Base-by-base conservation (phyloP, 129 eudicot genomes). In the Helianthus annuus region DNA sequence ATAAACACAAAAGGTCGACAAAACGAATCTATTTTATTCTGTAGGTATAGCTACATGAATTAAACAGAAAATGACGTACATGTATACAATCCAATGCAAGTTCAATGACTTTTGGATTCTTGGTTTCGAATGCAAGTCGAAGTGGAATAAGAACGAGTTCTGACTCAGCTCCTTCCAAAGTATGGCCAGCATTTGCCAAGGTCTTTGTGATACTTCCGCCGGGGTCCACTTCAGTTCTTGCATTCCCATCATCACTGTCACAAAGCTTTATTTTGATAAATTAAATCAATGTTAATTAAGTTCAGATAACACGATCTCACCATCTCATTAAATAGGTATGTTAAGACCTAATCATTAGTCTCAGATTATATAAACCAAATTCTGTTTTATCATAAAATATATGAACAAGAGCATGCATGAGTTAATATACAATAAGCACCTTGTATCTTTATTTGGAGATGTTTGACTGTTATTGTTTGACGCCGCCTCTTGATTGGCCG, bases 61-160 rank as follows among this genome's bases (percentile, higher is more conserved):
- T n/a, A 77, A 48, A n/a, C 6, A 61, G 42, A 80, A 61, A 81
- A 63, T 17, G 54, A 69, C 92, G 51, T 87, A 92, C 98, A 76
- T 92, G 98, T 69, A 92, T 89, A 82, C 98, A 92, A 92, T 92
- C 98, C 89, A 92, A 83, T 62, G 91, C 95, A 29, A 89, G 95
- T 83, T 92, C 98, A 59, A 83, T 65, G 34, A 92, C 64, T 89
- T 89, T 92, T 4, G 73, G 68, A 66, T 92, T 92, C 72, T 89
- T 92, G 17, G 98, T 79, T 83, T 92, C 98, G 77, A 92, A 89
- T 52, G 98, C 98, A 81, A 92, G 94, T 70, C 91, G 82, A 34
- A 92, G 89, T 66, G 96, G 98, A 65, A 75, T 92, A 76, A 92
- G 79, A 51, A 92, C 89, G 67, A 87, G 91, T 86, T 89, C 96